Evolutionary conservation across 169 alveolate genomes (phyloP).

Genomic region (Eimeria praecox): DNA sequence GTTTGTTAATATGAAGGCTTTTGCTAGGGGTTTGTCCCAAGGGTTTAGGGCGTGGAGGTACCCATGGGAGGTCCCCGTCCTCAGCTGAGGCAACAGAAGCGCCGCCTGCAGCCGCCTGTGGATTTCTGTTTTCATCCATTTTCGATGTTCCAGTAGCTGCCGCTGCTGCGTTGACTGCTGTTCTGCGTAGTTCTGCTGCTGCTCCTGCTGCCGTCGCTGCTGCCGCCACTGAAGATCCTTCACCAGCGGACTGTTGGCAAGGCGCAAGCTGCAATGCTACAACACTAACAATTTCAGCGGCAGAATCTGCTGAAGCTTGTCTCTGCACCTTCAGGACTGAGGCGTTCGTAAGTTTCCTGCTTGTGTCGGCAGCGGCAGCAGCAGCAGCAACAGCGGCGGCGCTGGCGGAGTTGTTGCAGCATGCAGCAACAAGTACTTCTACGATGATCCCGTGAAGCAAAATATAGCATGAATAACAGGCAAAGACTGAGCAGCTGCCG

Average conservation of each 20-base stretch:
- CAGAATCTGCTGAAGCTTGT: neutral
- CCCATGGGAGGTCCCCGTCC: conserved; percentile 33
- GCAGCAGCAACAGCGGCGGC: neutral
- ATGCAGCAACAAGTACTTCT: neutral
- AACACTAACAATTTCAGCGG: neutral
- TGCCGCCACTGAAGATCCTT: neutral
- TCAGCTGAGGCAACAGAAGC: neutral
- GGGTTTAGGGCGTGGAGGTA: neutral
- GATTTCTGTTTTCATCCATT: conserved; percentile 40
- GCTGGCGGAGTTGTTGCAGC: neutral
- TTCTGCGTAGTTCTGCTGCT: neutral
- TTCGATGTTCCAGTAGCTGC: neutral
- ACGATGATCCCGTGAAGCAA: neutral
- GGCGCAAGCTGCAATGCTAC: neutral
- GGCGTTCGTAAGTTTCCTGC: neutral
- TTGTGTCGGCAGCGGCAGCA: conserved; percentile 46
- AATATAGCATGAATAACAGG: neutral
- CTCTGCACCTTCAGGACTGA: neutral
- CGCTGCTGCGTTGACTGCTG: neutral
- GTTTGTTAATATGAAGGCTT: neutral
- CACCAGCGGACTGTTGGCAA: neutral
- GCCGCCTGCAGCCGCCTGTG: neutral
- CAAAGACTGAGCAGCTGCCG: neutral
- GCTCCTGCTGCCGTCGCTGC: neutral
- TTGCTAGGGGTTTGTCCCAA: neutral